Evolutionary conservation across 2,329 filamentous ascomycete genomes (phyloP).

Genomic region (Hypoxylon sp.): DNA sequence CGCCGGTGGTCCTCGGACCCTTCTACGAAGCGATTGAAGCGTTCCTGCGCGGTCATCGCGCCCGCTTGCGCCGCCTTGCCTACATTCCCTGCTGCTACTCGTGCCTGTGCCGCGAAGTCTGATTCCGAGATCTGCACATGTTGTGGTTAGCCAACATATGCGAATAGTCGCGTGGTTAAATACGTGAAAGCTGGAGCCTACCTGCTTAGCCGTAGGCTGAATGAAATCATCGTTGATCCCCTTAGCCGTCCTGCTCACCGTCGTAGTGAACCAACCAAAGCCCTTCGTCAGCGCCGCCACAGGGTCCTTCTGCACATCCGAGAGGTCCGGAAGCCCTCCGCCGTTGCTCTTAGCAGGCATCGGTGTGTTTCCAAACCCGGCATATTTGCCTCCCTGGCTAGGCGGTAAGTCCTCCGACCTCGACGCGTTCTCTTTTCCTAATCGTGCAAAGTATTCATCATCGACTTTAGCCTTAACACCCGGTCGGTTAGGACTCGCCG

Average conservation of each 20-base stretch:
- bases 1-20: constrained; percentile 65
- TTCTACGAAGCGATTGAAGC: constrained; percentile 90
- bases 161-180: background rate
- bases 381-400: constrained; percentile 92
- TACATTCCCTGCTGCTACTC: constrained; percentile 74
- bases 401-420: constrained; percentile 83
- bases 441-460: constrained; percentile 89
- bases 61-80: constrained; percentile 77
- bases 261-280: constrained; percentile 93
- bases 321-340: constrained; percentile 74
- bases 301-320: constrained; percentile 93
- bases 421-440: constrained; percentile 86
- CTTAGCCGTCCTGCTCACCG: constrained; percentile 91
- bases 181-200: constrained; percentile 63
- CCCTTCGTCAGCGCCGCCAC: constrained; percentile 90
- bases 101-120: constrained; percentile 79
- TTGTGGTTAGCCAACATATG: constrained; percentile 21
- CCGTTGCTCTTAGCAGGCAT: constrained; percentile 64
- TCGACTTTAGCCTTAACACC: constrained; percentile 74
- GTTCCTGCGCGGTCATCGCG: constrained; percentile 81
- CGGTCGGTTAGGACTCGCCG: constrained; percentile 58
- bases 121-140: constrained; percentile 79
- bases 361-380: constrained; percentile 87
- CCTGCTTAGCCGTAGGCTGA: constrained; percentile 91
- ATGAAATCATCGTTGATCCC: constrained; percentile 92